Evolutionary conservation across 2,329 filamentous ascomycete genomes (phyloP).

Genomic region (Aspergillus hiratsukae): DNA sequence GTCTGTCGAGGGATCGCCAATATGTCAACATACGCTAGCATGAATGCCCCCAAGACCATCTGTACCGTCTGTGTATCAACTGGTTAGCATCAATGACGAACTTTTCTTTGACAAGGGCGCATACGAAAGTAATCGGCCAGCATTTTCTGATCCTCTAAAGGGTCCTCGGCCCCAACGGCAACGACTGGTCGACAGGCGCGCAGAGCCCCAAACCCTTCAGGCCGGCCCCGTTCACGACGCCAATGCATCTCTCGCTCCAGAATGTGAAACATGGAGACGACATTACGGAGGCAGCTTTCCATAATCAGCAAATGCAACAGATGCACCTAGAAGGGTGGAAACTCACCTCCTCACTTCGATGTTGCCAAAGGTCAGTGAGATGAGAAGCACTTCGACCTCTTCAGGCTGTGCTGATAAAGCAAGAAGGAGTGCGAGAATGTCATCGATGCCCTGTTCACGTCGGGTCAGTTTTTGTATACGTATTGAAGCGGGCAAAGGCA

Average conservation of each 20-base stretch:
- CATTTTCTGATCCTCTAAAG: constrained; percentile 76
- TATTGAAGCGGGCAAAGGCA: neutral
- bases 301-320: constrained; percentile 1
- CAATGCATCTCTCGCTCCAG: constrained; percentile 84
- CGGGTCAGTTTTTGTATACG: neutral
- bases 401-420: constrained; percentile 76
- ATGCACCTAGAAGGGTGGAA: neutral
- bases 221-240: constrained; percentile 64
- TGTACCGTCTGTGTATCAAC: constrained; percentile 55
- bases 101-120: constrained; percentile 25
- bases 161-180: constrained; percentile 79
- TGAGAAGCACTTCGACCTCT: constrained; percentile 77
- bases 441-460: constrained; percentile 66
- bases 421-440: constrained; percentile 81
- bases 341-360: constrained; percentile 74
- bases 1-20: constrained; percentile 10
- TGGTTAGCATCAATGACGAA: neutral
- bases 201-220: constrained; percentile 69
- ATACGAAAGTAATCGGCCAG: constrained; percentile 83
- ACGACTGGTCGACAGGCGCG: constrained; percentile 72
- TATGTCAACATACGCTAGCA: constrained; percentile 34
- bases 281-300: constrained; percentile 75
- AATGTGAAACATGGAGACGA: constrained; percentile 84
- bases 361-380: constrained; percentile 92
- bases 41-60: constrained; percentile 78